These are phyloP conservation scores for Trifolium subterraneum DNA, from an alignment of 306 rosid species.

Conservation along the genomic window DNA sequence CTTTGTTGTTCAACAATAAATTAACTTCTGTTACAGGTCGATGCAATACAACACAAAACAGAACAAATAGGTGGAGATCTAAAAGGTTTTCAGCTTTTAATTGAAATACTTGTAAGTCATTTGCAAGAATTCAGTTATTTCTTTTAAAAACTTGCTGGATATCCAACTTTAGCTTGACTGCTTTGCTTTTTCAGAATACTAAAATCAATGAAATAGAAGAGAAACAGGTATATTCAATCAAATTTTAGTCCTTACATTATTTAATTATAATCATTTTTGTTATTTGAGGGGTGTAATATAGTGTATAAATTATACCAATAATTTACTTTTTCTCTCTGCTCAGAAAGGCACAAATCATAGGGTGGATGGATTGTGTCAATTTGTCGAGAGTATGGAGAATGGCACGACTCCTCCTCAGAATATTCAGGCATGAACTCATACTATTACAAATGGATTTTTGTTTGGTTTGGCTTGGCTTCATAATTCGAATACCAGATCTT, in stretches of 20 bases:
- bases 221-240: slow-evolving; percentile 71
- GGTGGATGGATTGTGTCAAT: slow-evolving; percentile 59
- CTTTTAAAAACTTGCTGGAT: slow-evolving; percentile 11
- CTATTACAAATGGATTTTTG: slow-evolving; percentile 2
- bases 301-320: slow-evolving; percentile 27
- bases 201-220: slow-evolving; percentile 72
- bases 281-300: slow-evolving; percentile 3
- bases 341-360: slow-evolving; percentile 66
- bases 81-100: slow-evolving; percentile 54
- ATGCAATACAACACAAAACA: slow-evolving; percentile 54
- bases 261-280: slow-evolving; percentile 18
- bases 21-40: slow-evolving; percentile 55
- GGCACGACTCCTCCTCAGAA: slow-evolving; percentile 52
- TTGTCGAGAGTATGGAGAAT: slow-evolving; percentile 57
- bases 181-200: slow-evolving; percentile 63
- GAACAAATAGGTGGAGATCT: slow-evolving; percentile 54
- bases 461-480: slow-evolving; percentile 22
- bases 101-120: slow-evolving; percentile 65
- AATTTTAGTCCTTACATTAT: slow-evolving; percentile 2
- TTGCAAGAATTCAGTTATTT: slow-evolving; percentile 26
- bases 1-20: slow-evolving; percentile 9
- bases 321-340: slow-evolving; percentile 38
- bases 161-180: slow-evolving; percentile 37
- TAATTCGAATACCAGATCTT: slow-evolving; percentile 7
- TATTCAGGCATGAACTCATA: slow-evolving; percentile 61